A percentile compares a stretch with the other conserved stretches of the same genome.
Conservation (phyloP, 1,284 basidiomycete genomes). For the Exsudoporus floridanus region DNA sequence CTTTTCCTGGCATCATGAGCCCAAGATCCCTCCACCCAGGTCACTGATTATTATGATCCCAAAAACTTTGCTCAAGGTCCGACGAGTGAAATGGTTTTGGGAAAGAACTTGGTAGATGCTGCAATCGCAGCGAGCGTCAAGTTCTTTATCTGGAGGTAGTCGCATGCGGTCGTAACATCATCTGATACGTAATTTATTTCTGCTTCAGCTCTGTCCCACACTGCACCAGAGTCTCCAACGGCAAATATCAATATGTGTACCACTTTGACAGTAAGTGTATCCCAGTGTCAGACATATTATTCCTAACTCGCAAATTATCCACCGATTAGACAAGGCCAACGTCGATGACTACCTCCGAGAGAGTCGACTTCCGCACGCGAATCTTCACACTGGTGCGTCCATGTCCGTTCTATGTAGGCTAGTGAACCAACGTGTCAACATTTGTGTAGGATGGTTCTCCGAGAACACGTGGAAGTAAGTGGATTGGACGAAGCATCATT, state of each 20-base stretch:
- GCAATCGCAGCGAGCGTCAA: constrained; percentile 29
- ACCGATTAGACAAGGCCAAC: constrained; percentile 29
- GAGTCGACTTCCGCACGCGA: constrained; percentile 27
- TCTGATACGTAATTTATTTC: neutral
- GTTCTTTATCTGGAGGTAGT: constrained; percentile 35
- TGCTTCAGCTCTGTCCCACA: constrained; percentile 28
- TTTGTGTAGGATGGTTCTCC: constrained; percentile 27
- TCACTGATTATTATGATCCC: constrained; percentile 27
- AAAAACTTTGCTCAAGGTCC: constrained; percentile 21
- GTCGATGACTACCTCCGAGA: constrained; percentile 32
- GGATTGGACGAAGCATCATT: neutral
- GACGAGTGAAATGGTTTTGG: constrained; percentile 33
- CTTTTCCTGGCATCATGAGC: neutral
- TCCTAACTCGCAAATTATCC: neutral
- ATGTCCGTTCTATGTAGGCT: too few relatives aligned
- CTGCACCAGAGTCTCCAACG: constrained; percentile 21
- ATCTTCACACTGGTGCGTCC: constrained; percentile 25
- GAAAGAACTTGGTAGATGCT: constrained; percentile 42
- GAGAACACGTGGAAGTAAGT: constrained; percentile 35
- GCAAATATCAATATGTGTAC: constrained; percentile 23
- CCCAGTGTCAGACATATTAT: neutral
- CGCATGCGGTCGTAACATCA: neutral
- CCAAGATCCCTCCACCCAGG: constrained; percentile 4
- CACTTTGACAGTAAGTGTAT: constrained; percentile 25
- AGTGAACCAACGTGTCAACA: neutral